A percentile compares a stretch with the other conserved stretches of the same genome.
phyloP scores from a whole-genome alignment of 306 rosid species.

The Cicer yamashitae region DNA sequence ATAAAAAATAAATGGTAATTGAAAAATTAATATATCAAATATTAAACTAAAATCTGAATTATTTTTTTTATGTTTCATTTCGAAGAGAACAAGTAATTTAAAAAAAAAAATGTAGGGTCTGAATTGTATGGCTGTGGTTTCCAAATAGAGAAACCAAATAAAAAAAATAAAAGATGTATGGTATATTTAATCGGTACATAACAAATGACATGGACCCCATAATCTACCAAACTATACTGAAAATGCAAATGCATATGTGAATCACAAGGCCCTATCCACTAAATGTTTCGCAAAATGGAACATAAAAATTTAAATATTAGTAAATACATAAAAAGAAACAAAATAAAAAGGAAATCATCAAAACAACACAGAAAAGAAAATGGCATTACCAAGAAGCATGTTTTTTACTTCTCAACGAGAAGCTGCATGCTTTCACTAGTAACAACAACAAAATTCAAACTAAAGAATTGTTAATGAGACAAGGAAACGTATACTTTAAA shows the following conservation, averaged over 20 bases:
- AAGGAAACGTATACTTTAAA: not conserved
- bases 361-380: slow-evolving; percentile 15
- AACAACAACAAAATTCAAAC: slow-evolving; percentile 6
- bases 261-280: not conserved
- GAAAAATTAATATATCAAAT: too few species aligned
- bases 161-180: not conserved
- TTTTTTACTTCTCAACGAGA: slow-evolving; percentile 29
- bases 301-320: slow-evolving; percentile 12
- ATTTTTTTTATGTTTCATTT: too few species aligned
- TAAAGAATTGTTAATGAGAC: slow-evolving; percentile 31
- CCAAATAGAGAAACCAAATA: not conserved
- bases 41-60: too few species aligned
- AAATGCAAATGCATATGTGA: not conserved
- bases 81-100: too few species aligned
- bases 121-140: not conserved
- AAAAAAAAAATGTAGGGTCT: not conserved
- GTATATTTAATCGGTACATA: slow-evolving; percentile 6
- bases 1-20: too few species aligned
- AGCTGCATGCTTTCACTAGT: slow-evolving; percentile 11
- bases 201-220: slow-evolving; percentile 6
- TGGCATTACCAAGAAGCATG: slow-evolving; percentile 9
- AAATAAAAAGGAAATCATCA: slow-evolving; percentile 33
- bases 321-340: slow-evolving; percentile 36
- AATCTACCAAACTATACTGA: slow-evolving; percentile 13
- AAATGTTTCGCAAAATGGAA: not conserved